Base-by-base conservation (phyloP, 2,329 filamentous ascomycete genomes). In the Alternaria alternata region DNA sequence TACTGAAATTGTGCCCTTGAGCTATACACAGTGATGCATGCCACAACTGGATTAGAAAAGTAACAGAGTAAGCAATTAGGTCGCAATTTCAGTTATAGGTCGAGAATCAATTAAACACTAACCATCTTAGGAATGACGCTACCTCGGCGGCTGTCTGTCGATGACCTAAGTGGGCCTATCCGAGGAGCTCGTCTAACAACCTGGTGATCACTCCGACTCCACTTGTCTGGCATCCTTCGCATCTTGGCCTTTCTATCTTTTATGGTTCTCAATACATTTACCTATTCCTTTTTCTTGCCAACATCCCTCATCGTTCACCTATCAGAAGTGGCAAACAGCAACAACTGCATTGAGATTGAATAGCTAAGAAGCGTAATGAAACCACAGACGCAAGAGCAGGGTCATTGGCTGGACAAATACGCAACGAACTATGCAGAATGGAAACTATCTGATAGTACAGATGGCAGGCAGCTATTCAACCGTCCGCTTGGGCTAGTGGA, bases 401-500 rank as follows among this genome's bases (percentile, higher is more conserved):
- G 53, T 18, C 60, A 79, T 52, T 83, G 81, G 81, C 72, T 82
- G 7, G 66, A 70, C 42, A 74, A 75, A 57, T 82, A 82, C 57
- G 79, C 78, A 54, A 68, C 67, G 34, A 70, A 70, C 9, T 74
- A 75, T 59, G 78, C 82, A 59, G 57, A 69, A 22, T 83, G 81
- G 81, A 73, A 65, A 44, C 18, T 43, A 9, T 34, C 36, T 20
- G 61, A 44, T 49, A 26, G 51, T 4, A 49, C 46, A 16, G 9
- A 61, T 47, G 73, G 69, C 16, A 55, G 55, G 34, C 59, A 58
- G 32, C 59, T 65, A 14, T 80, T 76, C 57, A 68, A 67, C 18
- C 71, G 81, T 8, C 80, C 79, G 0, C 61, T 82, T 1, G 82
- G 82, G 0, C 70, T 82, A 5, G 78, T 83, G 0, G 82, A 84